Base-by-base conservation (phyloP, 805 yeast species). In the Teunomyces aglyptinius region DNA sequence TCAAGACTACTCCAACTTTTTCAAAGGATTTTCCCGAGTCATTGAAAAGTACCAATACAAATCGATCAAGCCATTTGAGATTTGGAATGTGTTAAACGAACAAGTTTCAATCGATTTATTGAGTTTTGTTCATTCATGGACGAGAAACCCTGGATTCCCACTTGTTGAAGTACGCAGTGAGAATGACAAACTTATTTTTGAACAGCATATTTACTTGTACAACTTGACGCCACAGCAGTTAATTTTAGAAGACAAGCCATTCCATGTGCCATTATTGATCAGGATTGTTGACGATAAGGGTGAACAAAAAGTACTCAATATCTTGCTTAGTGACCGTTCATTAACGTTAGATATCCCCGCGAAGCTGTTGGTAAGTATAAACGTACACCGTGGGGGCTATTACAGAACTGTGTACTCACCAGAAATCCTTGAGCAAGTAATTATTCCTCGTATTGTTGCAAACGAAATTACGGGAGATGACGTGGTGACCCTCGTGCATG, bases 131-230 rank as follows among this genome's bases (percentile, higher is more conserved):
- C 75, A 78, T 50, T 76, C 87, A 1, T 85, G 89, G 90, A 63
- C 77, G 2, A 73, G 79, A 55, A 61, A 74, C 11, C 73, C 83
- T 0, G 90, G 91, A 1, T 76, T 65, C 44, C 89, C 91, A 4
- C 58, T 79, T 2, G 55, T 85, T 5, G 54, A 60, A 2, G 78
- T 79, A 2, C 49, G 55, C 1, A 36, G 56, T 1, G 56, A 56
- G 18, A 61, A 56, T 0, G 63, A 19, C 5, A 64, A 61, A 43
- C 55, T 75, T 5, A 31, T 50, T 22, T 49, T 71, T 8, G 71
- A 60, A 39, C 79, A 75, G 54, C 75, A 71, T 49, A 56, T 73
- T 33, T 70, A 61, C 46, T 38, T 73, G 12, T 59, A 59, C 55
- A 45, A 53, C 20, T 46, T 50, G 24, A 49, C 63, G n/a, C 54